Evolutionary conservation across 495 filamentous ascomycete genomes (phyloP).

Genomic region (Aspergillus panamensis): DNA sequence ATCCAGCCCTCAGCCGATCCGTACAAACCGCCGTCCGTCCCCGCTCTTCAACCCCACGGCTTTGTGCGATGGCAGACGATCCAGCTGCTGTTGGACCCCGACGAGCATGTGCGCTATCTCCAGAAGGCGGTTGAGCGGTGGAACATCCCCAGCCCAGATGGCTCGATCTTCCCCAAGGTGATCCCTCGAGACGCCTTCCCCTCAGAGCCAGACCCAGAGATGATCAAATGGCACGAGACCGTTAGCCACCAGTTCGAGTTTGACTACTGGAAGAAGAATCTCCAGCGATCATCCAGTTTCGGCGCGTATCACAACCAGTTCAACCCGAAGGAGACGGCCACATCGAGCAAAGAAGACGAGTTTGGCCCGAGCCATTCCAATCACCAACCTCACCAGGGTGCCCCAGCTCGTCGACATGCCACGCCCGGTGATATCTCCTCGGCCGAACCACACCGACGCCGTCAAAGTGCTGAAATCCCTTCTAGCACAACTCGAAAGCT

Average conservation of each 20-base stretch:
- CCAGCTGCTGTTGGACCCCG: constrained; percentile 81
- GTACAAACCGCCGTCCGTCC: constrained; percentile 70
- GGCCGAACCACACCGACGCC: constrained; percentile 17
- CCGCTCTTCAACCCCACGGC: constrained; percentile 74
- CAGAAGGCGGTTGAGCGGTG: constrained; percentile 77
- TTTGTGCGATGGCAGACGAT: constrained; percentile 95
- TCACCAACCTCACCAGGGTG: constrained; percentile 4
- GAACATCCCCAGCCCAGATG: constrained; percentile 68
- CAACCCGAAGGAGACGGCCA: constrained; percentile 30
- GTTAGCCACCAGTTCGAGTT: constrained; percentile 49
- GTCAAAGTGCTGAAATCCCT: constrained; percentile 30
- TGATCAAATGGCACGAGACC: constrained; percentile 77
- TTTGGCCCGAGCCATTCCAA: constrained; percentile 13
- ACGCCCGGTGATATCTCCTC: constrained; percentile 22
- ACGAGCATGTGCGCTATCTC: constrained; percentile 80
- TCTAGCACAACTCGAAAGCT: constrained; percentile 22
- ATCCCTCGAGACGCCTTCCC: constrained; percentile 79
- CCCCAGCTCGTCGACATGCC: constrained; percentile 23
- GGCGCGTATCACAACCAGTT: constrained; percentile 33
- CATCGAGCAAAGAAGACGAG: constrained; percentile 32
- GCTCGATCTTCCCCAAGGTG: constrained; percentile 70
- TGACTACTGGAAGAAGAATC: constrained; percentile 39
- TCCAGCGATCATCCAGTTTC: constrained; percentile 30
- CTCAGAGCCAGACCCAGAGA: constrained; percentile 65
- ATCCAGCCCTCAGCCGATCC: constrained; percentile 67